phyloP scores from a whole-genome alignment of 805 yeast species.

The Schwanniomyces occidentalis region DNA sequence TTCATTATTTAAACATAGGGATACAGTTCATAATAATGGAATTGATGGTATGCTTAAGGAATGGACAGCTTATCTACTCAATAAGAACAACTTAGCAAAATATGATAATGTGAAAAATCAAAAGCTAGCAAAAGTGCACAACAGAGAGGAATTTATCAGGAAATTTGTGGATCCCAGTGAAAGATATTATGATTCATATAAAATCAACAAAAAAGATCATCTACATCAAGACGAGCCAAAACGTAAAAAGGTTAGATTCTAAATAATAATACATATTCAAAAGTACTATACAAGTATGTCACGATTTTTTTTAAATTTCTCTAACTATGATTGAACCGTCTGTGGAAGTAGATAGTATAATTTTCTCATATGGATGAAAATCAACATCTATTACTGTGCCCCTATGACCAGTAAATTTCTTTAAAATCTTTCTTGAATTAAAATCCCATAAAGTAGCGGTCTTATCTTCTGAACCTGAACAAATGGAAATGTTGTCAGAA shows the following conservation, averaged over 20 bases:
- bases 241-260: slow-evolving; percentile 20
- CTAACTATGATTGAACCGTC: slow-evolving; percentile 60
- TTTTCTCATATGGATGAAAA: slow-evolving; percentile 44
- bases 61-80: slow-evolving; percentile 34
- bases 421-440: slow-evolving; percentile 44
- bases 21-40: slow-evolving; percentile 7
- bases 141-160: slow-evolving; percentile 19
- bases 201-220: neutral
- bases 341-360: slow-evolving; percentile 49
- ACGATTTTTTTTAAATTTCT: slow-evolving; percentile 20
- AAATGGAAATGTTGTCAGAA: slow-evolving; percentile 36
- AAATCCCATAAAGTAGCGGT: slow-evolving; percentile 63
- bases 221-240: neutral
- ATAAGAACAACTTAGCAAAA: slow-evolving; percentile 28
- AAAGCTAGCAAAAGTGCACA: slow-evolving; percentile 17
- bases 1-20: slow-evolving; percentile 24
- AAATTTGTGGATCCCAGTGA: slow-evolving; percentile 10
- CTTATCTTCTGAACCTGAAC: slow-evolving; percentile 65
- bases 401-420: slow-evolving; percentile 58
- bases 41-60: slow-evolving; percentile 6
- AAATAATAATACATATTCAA: slow-evolving; percentile 4
- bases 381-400: slow-evolving; percentile 65
- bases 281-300: too few relatives aligned
- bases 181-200: neutral
- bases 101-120: slow-evolving; percentile 21